Percentiles rank a stretch among this genome's conserved stretches.
Evolutionary conservation across 2,329 filamentous ascomycete species (phyloP).

Genomic region (Colletotrichum sansevieriae): DNA sequence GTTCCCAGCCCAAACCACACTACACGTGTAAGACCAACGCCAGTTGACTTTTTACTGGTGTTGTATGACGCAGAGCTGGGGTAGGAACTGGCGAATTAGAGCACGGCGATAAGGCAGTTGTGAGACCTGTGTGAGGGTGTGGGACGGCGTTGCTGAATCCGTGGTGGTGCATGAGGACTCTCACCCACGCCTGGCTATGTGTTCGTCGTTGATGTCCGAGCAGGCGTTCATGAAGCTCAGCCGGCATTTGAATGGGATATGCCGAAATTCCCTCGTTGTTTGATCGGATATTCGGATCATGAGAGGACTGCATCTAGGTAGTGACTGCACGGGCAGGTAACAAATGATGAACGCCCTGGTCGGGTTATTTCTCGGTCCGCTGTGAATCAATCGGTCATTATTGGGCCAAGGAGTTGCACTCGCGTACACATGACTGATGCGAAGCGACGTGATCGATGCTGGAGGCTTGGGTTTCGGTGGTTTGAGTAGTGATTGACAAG

Average conservation of each 20-base stretch:
- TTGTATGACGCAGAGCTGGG: slow-evolving; percentile 36
- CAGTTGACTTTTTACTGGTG: slow-evolving; percentile 27
- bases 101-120: slow-evolving; percentile 32
- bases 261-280: neutral
- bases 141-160: slow-evolving; percentile 31
- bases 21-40: slow-evolving; percentile 8
- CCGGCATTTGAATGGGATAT: slow-evolving; percentile 19
- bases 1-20: slow-evolving; percentile 26
- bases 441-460: slow-evolving; percentile 20
- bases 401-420: slow-evolving; percentile 15
- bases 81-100: slow-evolving; percentile 31
- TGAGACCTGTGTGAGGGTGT: slow-evolving; percentile 31
- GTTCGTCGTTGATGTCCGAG: slow-evolving; percentile 2
- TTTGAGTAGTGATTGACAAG: slow-evolving; percentile 23
- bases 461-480: slow-evolving; percentile 14
- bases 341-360: slow-evolving; percentile 5
- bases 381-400: neutral
- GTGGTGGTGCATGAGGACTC: slow-evolving; percentile 38
- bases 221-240: neutral
- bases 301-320: neutral
- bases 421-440: slow-evolving; percentile 12
- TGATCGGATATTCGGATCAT: neutral
- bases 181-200: slow-evolving; percentile 12
- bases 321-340: slow-evolving; percentile 2
- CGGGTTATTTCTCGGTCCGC: slow-evolving; percentile 3